phyloP scores from a whole-genome alignment of 2,329 filamentous ascomycete genomes.

The Curvularia sp. region DNA sequence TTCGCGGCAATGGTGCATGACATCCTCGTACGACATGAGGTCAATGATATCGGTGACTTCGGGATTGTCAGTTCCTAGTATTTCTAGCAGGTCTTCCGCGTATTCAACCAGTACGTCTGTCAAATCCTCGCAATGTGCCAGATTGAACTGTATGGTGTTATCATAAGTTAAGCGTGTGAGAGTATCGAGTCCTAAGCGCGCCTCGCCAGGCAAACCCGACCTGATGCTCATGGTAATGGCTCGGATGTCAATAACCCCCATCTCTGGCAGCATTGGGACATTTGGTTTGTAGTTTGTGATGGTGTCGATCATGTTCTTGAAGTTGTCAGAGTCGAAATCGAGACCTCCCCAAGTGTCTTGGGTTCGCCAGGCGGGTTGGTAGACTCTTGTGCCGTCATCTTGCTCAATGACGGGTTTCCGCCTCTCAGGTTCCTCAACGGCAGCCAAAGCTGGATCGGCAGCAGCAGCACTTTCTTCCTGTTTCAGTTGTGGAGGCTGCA shows the following conservation, averaged over 20 bases:
- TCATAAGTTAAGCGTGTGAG: constrained; percentile 72
- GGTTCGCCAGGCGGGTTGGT: constrained; percentile 39
- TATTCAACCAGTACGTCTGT: constrained; percentile 89
- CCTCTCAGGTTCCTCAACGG: constrained; percentile 28
- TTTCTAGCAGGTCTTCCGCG: constrained; percentile 84
- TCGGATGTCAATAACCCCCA: constrained; percentile 88
- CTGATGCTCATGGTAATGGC: constrained; percentile 89
- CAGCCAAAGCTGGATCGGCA: constrained; percentile 26
- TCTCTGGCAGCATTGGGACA: constrained; percentile 74
- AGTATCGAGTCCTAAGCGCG: constrained; percentile 87
- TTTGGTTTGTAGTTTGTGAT: constrained; percentile 75
- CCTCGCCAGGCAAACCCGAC: constrained; percentile 86
- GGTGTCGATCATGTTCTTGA: constrained; percentile 74
- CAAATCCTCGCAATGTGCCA: constrained; percentile 70
- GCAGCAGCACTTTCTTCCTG: constrained; percentile 27
- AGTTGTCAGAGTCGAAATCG: constrained; percentile 60
- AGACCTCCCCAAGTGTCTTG: constrained; percentile 42
- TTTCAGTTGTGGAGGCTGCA: constrained; percentile 42
- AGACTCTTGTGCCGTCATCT: constrained; percentile 39
- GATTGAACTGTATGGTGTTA: constrained; percentile 41
- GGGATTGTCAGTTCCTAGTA: constrained; percentile 81
- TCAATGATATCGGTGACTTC: constrained; percentile 88
- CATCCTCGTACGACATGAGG: constrained; percentile 84
- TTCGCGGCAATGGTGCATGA: constrained; percentile 76
- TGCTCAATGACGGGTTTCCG: constrained; percentile 38